Evolutionary conservation across 805 yeast genomes (phyloP).

Genomic region (Starmera amethionina): DNA sequence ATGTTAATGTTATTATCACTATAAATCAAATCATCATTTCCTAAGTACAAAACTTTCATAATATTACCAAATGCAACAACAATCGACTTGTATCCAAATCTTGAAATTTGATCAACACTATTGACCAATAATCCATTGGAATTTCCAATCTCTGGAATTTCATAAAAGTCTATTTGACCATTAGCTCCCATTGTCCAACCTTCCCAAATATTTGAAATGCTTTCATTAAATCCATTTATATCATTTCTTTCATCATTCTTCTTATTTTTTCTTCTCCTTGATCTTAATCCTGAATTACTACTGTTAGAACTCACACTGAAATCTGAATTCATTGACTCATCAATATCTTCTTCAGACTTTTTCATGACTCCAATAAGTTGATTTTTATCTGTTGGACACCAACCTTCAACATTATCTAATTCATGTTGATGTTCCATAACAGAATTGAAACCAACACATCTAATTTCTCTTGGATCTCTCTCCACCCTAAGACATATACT

Average conservation of each 20-base stretch:
- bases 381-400: constrained; percentile 75
- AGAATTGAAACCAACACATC: constrained; percentile 79
- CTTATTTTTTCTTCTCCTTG: constrained; percentile 7
- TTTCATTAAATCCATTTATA: constrained; percentile 1
- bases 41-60: constrained; percentile 64
- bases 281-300: background rate
- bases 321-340: constrained; percentile 6
- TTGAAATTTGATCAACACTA: constrained; percentile 49
- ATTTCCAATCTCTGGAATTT: constrained; percentile 39
- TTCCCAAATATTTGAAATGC: constrained; percentile 51
- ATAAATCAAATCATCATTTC: constrained; percentile 63
- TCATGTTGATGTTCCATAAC: constrained; percentile 64
- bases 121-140: constrained; percentile 38
- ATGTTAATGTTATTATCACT: constrained; percentile 37
- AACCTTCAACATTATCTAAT: constrained; percentile 56
- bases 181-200: constrained; percentile 70
- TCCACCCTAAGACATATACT: constrained; percentile 82
- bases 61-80: constrained; percentile 67
- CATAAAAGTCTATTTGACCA: constrained; percentile 52
- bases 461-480: constrained; percentile 84
- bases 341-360: constrained; percentile 25
- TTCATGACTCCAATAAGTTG: constrained; percentile 59
- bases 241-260: no score
- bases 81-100: constrained; percentile 71
- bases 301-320: no score